Conservation (phyloP, 306 rosid species). For the Fragaria iinumae region DNA sequence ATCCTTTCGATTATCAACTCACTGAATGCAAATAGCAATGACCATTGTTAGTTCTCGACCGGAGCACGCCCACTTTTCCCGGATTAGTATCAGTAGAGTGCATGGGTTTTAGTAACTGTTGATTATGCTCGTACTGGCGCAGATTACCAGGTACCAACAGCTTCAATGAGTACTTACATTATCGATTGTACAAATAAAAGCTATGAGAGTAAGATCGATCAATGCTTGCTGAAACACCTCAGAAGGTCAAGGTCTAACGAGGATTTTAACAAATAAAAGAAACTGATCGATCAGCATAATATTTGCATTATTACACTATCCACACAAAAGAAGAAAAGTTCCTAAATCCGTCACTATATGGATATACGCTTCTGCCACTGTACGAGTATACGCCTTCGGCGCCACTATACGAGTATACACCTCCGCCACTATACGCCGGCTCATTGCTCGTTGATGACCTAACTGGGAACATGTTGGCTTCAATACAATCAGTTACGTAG, state of each 20-base stretch:
- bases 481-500: background rate
- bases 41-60: background rate
- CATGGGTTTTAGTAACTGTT: background rate
- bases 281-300: background rate
- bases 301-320: background rate
- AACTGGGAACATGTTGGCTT: slow-evolving; percentile 28
- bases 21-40: background rate
- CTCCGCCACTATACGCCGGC: background rate
- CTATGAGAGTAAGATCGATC: background rate
- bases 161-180: too few relatives aligned
- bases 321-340: background rate
- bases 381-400: too few relatives aligned
- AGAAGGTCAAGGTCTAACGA: background rate
- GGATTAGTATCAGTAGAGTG: background rate
- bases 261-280: background rate
- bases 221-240: background rate
- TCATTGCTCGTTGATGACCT: slow-evolving; percentile 5
- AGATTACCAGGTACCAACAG: too few relatives aligned
- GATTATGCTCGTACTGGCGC: too few relatives aligned
- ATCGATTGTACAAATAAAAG: background rate
- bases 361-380: too few relatives aligned
- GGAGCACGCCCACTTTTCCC: background rate
- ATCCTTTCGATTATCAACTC: background rate
- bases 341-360: background rate
- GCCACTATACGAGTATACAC: background rate